phyloP scores from a whole-genome alignment of 345 rosid species.

The Hypericum androsaemum region DNA sequence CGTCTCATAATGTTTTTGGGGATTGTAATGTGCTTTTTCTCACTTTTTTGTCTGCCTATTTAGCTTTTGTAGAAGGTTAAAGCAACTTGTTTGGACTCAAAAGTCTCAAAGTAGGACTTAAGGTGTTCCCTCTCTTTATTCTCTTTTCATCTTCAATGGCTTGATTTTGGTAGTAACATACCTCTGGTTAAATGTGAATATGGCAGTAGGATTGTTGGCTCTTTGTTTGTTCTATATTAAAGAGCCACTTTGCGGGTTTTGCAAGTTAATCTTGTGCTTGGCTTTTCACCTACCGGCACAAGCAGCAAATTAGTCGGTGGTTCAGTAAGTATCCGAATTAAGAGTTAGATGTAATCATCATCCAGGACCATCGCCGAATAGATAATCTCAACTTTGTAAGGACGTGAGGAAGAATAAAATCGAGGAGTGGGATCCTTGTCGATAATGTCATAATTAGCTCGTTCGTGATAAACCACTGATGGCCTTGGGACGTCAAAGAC shows the following conservation, averaged over 20 bases:
- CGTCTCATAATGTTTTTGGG: neutral
- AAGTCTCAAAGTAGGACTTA: neutral
- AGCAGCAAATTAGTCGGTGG: neutral
- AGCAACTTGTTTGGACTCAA: neutral
- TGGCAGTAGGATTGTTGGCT: slow-evolving; percentile 8
- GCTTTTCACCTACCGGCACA: slow-evolving; percentile 9
- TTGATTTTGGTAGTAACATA: neutral
- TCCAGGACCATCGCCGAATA: no score
- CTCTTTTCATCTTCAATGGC: neutral
- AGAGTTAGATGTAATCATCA: no score
- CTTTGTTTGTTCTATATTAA: no score
- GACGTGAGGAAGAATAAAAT: slow-evolving; percentile 8
- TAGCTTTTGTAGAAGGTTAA: neutral
- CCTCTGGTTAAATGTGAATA: slow-evolving; percentile 10
- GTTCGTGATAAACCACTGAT: no score
- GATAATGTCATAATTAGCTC: no score
- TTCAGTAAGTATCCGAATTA: no score
- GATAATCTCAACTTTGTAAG: neutral
- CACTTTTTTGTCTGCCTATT: neutral
- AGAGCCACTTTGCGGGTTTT: slow-evolving; percentile 6
- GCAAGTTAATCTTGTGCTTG: slow-evolving; percentile 13
- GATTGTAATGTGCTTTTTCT: neutral
- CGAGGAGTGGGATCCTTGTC: slow-evolving; percentile 1
- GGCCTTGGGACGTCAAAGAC: no score
- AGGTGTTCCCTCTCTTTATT: slow-evolving; percentile 6